Conservation (phyloP, 371 early-diverging fungal genomes). For the Conidiobolus incongruus region DNA sequence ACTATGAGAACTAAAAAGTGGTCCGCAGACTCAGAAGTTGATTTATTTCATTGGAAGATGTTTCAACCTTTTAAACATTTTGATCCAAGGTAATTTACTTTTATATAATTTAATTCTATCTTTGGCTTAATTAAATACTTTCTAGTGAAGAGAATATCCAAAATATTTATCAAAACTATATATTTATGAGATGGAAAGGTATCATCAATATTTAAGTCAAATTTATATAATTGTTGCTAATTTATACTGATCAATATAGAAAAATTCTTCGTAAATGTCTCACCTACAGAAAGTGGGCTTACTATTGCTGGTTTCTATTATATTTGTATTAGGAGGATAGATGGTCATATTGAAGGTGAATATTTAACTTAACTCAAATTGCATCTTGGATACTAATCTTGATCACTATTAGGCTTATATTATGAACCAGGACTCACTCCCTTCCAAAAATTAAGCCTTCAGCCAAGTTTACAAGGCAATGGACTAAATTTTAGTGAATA, state of each 20-base stretch:
- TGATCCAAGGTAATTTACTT: background rate
- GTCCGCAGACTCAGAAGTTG: slow-evolving; percentile 14
- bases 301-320: slow-evolving; percentile 35
- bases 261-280: slow-evolving; percentile 20
- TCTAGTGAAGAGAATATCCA: slow-evolving; percentile 13
- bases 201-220: no score
- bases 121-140: slow-evolving; percentile 10
- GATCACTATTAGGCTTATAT: slow-evolving; percentile 7
- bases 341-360: slow-evolving; percentile 24
- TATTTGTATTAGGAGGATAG: slow-evolving; percentile 19
- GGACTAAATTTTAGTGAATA: slow-evolving; percentile 6
- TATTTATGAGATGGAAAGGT: slow-evolving; percentile 44
- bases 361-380: no score
- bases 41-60: slow-evolving; percentile 21
- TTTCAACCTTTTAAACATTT: slow-evolving; percentile 15
- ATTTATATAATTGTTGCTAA: no score
- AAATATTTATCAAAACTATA: slow-evolving; percentile 14
- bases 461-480: slow-evolving; percentile 6
- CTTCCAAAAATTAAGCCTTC: slow-evolving; percentile 7
- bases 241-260: no score
- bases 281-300: slow-evolving; percentile 18
- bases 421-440: slow-evolving; percentile 9
- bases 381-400: background rate
- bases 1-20: slow-evolving; percentile 21
- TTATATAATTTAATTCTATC: background rate